Evolutionary conservation across 1,284 basidiomycete species (phyloP), one percentile per base, ranked within the genome.

Genomic region (Amylostereum areolatum): DNA sequence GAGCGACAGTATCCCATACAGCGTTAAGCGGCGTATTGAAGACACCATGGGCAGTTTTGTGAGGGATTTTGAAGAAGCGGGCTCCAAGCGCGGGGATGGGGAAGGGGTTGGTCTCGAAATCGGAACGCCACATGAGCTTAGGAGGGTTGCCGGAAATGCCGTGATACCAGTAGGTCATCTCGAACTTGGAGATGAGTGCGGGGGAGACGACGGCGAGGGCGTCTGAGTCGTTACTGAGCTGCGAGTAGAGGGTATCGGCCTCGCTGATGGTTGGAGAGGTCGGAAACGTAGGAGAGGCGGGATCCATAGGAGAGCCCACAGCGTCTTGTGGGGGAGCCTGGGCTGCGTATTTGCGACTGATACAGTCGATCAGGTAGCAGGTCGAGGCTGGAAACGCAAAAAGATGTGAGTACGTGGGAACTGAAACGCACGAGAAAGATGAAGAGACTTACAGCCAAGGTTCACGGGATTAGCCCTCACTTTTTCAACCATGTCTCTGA

Each of bases 41-140:
- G 54, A 70, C 67, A 5, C 68, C 68, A 42, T 67, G 54, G 50
- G 57, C 61, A 52, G 66, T 66, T 62, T 73, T 71, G 50, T 10
- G 41, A 50, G 67, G 66, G 57, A 67, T 46, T 9, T 60, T 47
- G 52, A 50, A 60, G 59, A 59, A 62, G 45, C 49, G 18, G 51
- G 43, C 43, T 46, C 57, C 60, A 53, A 47, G 56, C 46, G 45
- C n/a, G 50, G 63, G 64, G 42, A 55, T 47, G 51, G 58, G 61
- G 60, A 66, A 69, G 51, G 63, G 65, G 49, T 63, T 66, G 33
- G 52, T 49, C 52, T 58, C 54, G 60, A 64, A 51, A 55, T 70
- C 62, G 9, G 69, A 70, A 40, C 66, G 66, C 47, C 55, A 70
- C 40, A 71, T 18, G 52, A 71, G 67, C 46, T 62, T 30, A 29